phyloP scores from a whole-genome alignment of 495 filamentous ascomycete genomes.

The Amniculicola lignicola region DNA sequence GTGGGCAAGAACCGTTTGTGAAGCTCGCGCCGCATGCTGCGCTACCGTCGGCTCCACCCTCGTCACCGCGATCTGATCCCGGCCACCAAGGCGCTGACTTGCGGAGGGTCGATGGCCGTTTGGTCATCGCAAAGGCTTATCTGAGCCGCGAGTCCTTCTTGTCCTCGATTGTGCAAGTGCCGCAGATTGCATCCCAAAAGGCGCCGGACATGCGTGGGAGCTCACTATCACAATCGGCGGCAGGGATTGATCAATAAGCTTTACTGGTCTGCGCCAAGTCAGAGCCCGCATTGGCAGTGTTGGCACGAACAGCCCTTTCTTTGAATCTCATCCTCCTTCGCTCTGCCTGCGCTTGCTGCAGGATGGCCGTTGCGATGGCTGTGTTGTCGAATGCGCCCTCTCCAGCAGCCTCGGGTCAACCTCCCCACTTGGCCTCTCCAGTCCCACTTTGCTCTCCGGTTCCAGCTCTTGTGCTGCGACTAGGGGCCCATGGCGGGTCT shows the following conservation, averaged over 20 bases:
- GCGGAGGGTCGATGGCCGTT: neutral
- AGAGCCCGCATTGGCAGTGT: neutral
- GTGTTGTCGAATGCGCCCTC: too few relatives aligned
- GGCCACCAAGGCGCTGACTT: neutral
- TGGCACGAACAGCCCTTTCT: neutral
- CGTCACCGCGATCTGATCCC: neutral
- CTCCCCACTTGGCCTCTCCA: too few relatives aligned
- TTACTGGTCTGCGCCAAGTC: neutral
- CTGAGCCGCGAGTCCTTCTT: neutral
- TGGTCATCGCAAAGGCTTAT: neutral
- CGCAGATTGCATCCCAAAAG: too few relatives aligned
- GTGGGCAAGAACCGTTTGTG: too few relatives aligned
- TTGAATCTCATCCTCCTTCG: neutral
- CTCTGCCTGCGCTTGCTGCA: too few relatives aligned
- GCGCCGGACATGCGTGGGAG: neutral
- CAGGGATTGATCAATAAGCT: neutral
- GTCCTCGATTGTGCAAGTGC: too few relatives aligned
- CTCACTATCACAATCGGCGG: neutral
- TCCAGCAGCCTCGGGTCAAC: too few relatives aligned
- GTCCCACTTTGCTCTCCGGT: too few relatives aligned
- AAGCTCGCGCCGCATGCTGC: neutral
- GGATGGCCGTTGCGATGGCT: too few relatives aligned
- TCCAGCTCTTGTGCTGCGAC: too few relatives aligned
- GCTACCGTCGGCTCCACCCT: conserved; percentile 1
- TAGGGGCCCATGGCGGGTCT: too few relatives aligned